Conservation (phyloP, 2,329 filamentous ascomycete genomes). For the Lasiodiplodia sp. region DNA sequence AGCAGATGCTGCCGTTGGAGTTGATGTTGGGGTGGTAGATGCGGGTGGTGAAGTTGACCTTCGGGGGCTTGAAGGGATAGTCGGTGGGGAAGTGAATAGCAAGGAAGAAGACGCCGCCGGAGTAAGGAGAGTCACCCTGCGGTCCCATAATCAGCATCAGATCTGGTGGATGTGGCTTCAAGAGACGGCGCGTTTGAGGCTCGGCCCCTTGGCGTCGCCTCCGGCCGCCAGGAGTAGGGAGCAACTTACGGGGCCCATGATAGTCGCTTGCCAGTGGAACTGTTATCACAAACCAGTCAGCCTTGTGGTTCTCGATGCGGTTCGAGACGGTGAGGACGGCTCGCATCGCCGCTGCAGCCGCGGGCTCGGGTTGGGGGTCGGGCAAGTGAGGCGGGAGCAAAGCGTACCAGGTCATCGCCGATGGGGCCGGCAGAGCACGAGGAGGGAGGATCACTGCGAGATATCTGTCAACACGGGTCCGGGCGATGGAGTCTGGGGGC, state of each 20-base stretch:
- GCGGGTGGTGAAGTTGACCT: constrained; percentile 99
- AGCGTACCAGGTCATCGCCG: constrained; percentile 94
- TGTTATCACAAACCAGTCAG: constrained; percentile 49
- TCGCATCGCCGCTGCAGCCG: constrained; percentile 42
- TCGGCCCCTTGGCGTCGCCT: constrained; percentile 25
- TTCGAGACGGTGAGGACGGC: constrained; percentile 17
- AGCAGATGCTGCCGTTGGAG: constrained; percentile 98
- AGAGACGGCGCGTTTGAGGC: constrained; percentile 22
- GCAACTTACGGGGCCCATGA: constrained; percentile 94
- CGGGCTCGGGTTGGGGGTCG: constrained; percentile 32
- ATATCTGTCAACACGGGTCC: constrained; percentile 43
- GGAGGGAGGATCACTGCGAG: constrained; percentile 87
- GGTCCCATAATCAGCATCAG: constrained; percentile 40
- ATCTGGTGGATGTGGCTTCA: constrained; percentile 3
- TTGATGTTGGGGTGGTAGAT: constrained; percentile 99
- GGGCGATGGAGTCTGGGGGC: constrained; percentile 21
- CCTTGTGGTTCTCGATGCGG: constrained; percentile 11
- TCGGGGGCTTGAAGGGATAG: constrained; percentile 99
- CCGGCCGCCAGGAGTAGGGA: constrained; percentile 36
- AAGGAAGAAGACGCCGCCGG: constrained; percentile 98
- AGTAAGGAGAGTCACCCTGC: constrained; percentile 94
- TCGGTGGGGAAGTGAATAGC: constrained; percentile 99
- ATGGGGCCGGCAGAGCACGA: constrained; percentile 98
- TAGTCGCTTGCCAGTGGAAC: constrained; percentile 99
- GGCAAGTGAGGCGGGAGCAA: constrained; percentile 33